Evolutionary conservation across 2,329 filamentous ascomycete species (phyloP).

Genomic region (Cercospora nicotianae): DNA sequence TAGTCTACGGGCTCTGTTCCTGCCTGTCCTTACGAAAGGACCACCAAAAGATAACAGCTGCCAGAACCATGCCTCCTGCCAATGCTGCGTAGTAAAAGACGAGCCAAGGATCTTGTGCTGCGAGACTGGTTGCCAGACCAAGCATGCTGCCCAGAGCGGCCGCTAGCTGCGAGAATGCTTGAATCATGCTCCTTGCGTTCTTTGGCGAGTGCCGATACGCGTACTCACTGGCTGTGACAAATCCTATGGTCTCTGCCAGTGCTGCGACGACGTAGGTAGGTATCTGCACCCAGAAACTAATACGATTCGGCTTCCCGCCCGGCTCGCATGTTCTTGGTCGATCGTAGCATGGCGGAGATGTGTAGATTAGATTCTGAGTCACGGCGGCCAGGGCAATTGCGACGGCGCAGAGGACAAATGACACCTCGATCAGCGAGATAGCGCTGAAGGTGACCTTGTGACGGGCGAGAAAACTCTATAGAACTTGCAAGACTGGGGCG

Average conservation of each 20-base stretch:
- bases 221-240: slow-evolving; percentile 47
- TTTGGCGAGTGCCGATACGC: slow-evolving; percentile 47
- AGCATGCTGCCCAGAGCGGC: slow-evolving; percentile 37
- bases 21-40: not conserved
- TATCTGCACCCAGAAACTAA: slow-evolving; percentile 45
- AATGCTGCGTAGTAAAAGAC: slow-evolving; percentile 16
- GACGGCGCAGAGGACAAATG: slow-evolving; percentile 18
- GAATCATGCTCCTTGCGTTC: slow-evolving; percentile 44
- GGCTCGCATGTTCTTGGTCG: slow-evolving; percentile 41
- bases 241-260: slow-evolving; percentile 46
- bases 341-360: slow-evolving; percentile 34
- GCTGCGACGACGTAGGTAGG: slow-evolving; percentile 45
- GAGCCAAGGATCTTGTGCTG: slow-evolving; percentile 22
- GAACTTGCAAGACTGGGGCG: slow-evolving; percentile 11
- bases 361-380: slow-evolving; percentile 39
- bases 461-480: slow-evolving; percentile 38
- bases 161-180: slow-evolving; percentile 39
- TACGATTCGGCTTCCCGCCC: slow-evolving; percentile 32
- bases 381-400: slow-evolving; percentile 12
- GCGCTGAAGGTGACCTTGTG: slow-evolving; percentile 50
- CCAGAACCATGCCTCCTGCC: slow-evolving; percentile 14
- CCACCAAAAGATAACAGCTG: slow-evolving; percentile 14
- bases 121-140: slow-evolving; percentile 38
- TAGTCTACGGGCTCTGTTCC: not conserved
- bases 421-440: slow-evolving; percentile 27